Evolutionary conservation across 1,139 yeast genomes (phyloP).

Genomic region (Protomyces lactucae-debilis): DNA sequence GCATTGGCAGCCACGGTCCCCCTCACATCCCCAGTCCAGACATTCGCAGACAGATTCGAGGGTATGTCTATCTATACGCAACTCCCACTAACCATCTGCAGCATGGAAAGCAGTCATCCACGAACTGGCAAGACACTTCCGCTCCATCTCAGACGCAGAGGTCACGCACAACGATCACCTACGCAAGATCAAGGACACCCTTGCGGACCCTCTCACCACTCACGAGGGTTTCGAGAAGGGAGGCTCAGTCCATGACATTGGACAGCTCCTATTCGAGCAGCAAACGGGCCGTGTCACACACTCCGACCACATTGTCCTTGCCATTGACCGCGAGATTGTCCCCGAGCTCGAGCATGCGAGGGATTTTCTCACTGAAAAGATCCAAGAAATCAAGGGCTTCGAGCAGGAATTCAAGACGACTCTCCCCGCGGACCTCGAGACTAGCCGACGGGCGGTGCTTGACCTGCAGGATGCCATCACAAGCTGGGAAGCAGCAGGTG

Average conservation of each 20-base stretch:
- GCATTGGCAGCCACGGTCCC: constrained; percentile 7
- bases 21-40: constrained; percentile 2
- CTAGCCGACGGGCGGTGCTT: constrained; percentile 43
- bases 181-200: constrained; percentile 12
- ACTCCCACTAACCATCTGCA: not conserved
- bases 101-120: constrained; percentile 19
- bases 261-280: constrained; percentile 10
- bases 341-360: constrained; percentile 84
- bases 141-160: constrained; percentile 14
- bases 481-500: constrained; percentile 37
- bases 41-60: constrained; percentile 9
- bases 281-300: constrained; percentile 14
- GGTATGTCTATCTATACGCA: not conserved
- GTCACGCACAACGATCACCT: constrained; percentile 13
- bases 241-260: constrained; percentile 17
- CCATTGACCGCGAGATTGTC: constrained; percentile 60
- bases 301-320: constrained; percentile 43
- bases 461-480: constrained; percentile 33
- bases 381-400: constrained; percentile 76
- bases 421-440: constrained; percentile 61
- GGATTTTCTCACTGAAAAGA: constrained; percentile 73
- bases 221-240: constrained; percentile 16
- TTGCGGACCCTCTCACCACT: constrained; percentile 10
- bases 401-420: constrained; percentile 78
- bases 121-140: constrained; percentile 1